Base-by-base conservation (phyloP, 768 basidiomycete species). In the Tylopilus balloui region DNA sequence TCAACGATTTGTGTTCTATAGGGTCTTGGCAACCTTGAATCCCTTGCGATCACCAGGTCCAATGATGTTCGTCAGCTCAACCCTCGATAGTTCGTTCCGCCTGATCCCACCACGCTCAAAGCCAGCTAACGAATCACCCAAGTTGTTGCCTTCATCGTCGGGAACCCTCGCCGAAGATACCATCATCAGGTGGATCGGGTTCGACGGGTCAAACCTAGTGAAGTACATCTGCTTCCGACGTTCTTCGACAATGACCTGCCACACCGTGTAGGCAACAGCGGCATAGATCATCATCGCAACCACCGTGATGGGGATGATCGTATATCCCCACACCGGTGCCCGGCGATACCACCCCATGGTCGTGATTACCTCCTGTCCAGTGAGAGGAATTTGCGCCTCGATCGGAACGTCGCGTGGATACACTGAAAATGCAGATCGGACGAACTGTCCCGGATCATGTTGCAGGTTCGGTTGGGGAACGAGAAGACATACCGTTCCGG, bases 401-500 rank as follows among this genome's bases (percentile, higher is more conserved):
- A 2, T 11, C 3, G 47, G 43, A 14, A 55, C 20, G 1, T 3
- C 10, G 3, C 1, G 3, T 1, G 46, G 46, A 12, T 39, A 9
- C 2, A 21, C 54, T 0, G 54, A 55, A 24, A 53, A 55, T 48
- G 19, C 54, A 1, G 54, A 57, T 41, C 42, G 31, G 17, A 45
- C 34, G 24, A 43, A 50, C 51, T 52, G 25, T 8, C 4, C 7
- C 12, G 19, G 24, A 35, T n/a, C 4, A 29, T 15, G 43, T n/a
- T 7, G 14, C 20, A 2, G 9, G 31, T n/a, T 27, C 13, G 13
- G 7, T 13, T 6, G 21, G 19, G 25, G 13, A 17, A 23, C n/a
- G 25, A 21, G 14, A 32, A 34, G 15, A n/a, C 40, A 21, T 21
- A 51, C 58, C 12, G 58, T 59, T 20, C 48, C 58, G 20, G 51